phyloP scores from a whole-genome alignment of 202 grass and related monocot genomes.

The Dendrocalamus latiflorus region DNA sequence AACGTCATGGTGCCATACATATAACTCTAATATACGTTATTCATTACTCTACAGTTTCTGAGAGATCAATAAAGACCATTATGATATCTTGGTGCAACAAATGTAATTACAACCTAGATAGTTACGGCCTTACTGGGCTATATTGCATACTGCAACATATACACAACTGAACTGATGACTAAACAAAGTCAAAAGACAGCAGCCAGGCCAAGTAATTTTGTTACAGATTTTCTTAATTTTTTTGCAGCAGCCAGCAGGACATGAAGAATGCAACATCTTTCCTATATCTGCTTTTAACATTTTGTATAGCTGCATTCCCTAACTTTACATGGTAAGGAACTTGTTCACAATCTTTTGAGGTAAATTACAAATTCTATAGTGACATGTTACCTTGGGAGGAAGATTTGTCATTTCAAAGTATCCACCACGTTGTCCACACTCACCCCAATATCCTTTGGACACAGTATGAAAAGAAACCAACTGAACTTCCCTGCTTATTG shows the following conservation, averaged over 20 bases:
- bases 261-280: constrained; percentile 29
- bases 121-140: neutral
- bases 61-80: neutral
- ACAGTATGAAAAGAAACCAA: constrained; percentile 97
- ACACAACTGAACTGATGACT: neutral
- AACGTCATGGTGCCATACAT: neutral
- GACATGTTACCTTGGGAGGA: constrained; percentile 62
- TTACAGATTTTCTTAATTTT: neutral
- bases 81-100: constrained; percentile 13
- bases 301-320: neutral
- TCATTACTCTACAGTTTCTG: constrained; percentile 10
- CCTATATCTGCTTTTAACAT: neutral
- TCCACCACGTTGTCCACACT: constrained; percentile 96
- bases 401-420: constrained; percentile 99
- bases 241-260: neutral
- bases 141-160: constrained; percentile 3
- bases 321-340: neutral
- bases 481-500: constrained; percentile 81
- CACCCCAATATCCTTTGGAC: constrained; percentile 99
- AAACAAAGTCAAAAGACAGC: neutral
- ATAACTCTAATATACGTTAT: neutral
- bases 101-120: constrained; percentile 14
- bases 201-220: neutral
- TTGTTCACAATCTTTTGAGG: neutral
- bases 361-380: constrained; percentile 14